Base-by-base conservation (phyloP, 1,139 yeast species). In the Candida glucosophila region DNA sequence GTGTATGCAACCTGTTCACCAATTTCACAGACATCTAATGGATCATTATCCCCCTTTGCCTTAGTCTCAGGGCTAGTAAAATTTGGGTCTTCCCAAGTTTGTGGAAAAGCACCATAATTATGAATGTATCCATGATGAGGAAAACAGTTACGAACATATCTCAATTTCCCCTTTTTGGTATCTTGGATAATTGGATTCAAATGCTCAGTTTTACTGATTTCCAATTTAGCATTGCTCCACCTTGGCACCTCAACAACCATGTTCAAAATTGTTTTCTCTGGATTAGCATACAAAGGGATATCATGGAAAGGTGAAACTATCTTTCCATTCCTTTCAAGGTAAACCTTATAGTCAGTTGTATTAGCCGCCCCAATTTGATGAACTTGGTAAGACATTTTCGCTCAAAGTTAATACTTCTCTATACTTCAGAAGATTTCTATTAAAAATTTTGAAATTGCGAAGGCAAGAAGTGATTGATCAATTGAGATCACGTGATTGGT, bases 41-140 rank as follows among this genome's bases (percentile, higher is more conserved):
- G 98, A 58, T 90, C 98, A 48, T 86, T 82, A 58, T 90, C 98
- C 39, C 98, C 98, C 44, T 66, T 70, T 33, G 86, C 83, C 45
- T 77, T 77, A 34, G 92, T 78, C 50, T 78, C 90, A 36, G 82
- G 78, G 58, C 78, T 80, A 27, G 49, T 34, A 37, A 48, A 56
- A 47, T 59, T 61, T 30, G 76, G 75, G 40, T 72, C 76, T 49
- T 90, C 98, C 95, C 95, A 85, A 17, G 95, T 85, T 57, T 83
- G 95, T 29, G 95, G 94, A 63, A 85, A 74, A 17, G 95, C 94
- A 44, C 95, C 95, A 49, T 85, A 85, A 64, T 83, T 85, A 61
- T 81, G 94, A 39, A 88, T 85, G 60, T 88, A 88, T 15, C 98
- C 98, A 51, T 83, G 88, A 66, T 79, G 92, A 17, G 98, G 98